Percentiles rank a stretch among this genome's conserved stretches.
Evolutionary conservation across 305 asterid species (phyloP).

Genomic region (Fraxinus paxiana): DNA sequence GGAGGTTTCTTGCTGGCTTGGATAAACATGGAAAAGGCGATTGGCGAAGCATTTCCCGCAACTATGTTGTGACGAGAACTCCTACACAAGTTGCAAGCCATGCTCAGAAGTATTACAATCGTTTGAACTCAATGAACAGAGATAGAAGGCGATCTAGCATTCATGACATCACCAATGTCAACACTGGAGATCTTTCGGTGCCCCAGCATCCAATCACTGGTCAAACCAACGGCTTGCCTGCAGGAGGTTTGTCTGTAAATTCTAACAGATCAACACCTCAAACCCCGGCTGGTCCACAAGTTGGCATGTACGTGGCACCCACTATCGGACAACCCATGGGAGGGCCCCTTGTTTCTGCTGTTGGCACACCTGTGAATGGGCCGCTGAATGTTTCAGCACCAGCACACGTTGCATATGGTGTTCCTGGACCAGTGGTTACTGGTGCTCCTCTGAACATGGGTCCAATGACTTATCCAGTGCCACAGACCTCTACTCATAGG

Average conservation of each 20-base stretch:
- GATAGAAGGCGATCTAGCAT: slow-evolving; percentile 81
- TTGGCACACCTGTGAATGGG: slow-evolving; percentile 52
- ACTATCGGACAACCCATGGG: slow-evolving; percentile 64
- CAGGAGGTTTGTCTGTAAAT: slow-evolving; percentile 39
- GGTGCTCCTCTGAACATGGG: slow-evolving; percentile 50
- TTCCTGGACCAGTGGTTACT: slow-evolving; percentile 33
- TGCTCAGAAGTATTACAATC: slow-evolving; percentile 81
- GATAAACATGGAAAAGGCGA: slow-evolving; percentile 81
- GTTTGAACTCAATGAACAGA: slow-evolving; percentile 83
- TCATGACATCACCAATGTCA: slow-evolving; percentile 76
- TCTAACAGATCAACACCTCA: slow-evolving; percentile 40
- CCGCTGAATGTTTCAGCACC: slow-evolving; percentile 43
- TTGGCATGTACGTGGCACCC: slow-evolving; percentile 47
- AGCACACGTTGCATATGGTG: slow-evolving; percentile 47
- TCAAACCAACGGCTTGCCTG: slow-evolving; percentile 42
- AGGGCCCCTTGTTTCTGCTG: slow-evolving; percentile 67
- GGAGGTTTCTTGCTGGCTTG: slow-evolving; percentile 78
- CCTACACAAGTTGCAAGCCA: slow-evolving; percentile 96
- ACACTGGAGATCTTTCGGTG: slow-evolving; percentile 48
- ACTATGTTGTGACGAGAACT: slow-evolving; percentile 78
- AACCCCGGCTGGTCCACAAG: slow-evolving; percentile 32
- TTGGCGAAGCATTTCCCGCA: slow-evolving; percentile 82
- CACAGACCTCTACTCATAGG: slow-evolving; percentile 19
- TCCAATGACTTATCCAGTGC: slow-evolving; percentile 36
- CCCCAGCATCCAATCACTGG: slow-evolving; percentile 87